phyloP scores from a whole-genome alignment of 108 stramenopile genomes.

The Cylindrotheca fusiformis region DNA sequence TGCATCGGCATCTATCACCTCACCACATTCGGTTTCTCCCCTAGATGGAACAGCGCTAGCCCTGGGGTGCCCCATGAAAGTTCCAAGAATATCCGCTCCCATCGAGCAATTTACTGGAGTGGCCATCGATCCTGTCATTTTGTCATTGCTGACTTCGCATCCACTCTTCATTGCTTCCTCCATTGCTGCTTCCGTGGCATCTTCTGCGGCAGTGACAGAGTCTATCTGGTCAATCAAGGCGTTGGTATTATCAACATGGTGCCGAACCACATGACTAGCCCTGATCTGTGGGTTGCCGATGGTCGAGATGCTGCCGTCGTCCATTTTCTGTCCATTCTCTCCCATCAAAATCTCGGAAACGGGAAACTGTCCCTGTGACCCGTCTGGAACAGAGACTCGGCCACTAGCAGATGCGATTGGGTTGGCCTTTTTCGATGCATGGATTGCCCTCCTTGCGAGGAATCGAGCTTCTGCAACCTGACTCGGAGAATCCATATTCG shows the following conservation, averaged over 20 bases:
- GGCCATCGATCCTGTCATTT: too few relatives aligned
- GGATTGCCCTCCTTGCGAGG: neutral
- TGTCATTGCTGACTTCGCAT: neutral
- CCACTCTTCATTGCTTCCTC: constrained; percentile 3
- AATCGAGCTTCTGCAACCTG: neutral
- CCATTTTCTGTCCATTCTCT: neutral
- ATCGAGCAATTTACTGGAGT: too few relatives aligned
- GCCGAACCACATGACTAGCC: too few relatives aligned
- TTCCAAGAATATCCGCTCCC: too few relatives aligned
- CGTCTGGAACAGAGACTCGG: constrained; percentile 27
- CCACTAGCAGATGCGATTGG: too few relatives aligned
- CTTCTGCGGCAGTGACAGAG: constrained; percentile 23
- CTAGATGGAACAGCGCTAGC: too few relatives aligned
- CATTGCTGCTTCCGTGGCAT: neutral
- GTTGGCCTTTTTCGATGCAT: too few relatives aligned
- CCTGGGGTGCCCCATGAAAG: too few relatives aligned
- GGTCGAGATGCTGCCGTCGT: constrained; percentile 29
- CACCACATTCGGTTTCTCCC: too few relatives aligned
- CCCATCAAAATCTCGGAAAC: constrained; percentile 22
- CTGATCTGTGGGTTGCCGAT: constrained; percentile 20
- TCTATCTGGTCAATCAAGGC: constrained; percentile 28
- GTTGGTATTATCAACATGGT: constrained; percentile 8
- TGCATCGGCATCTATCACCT: too few relatives aligned
- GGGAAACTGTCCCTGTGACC: constrained; percentile 19
- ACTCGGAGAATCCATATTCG: neutral